Evolutionary conservation across 2,329 filamentous ascomycete genomes (phyloP).

Genomic region (Colletotrichum spaethianum): DNA sequence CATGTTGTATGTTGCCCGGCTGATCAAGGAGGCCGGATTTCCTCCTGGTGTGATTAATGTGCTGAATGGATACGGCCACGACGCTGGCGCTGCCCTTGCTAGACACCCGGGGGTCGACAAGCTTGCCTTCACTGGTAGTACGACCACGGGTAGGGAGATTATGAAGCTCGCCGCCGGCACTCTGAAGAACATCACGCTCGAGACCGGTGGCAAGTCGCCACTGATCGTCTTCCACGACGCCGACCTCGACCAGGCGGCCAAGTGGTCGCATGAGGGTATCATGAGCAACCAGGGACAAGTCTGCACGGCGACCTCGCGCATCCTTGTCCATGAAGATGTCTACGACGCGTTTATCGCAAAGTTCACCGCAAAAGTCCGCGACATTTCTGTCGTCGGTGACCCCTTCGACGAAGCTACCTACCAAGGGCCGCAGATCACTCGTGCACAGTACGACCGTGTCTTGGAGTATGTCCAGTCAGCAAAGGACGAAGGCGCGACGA

Average conservation of each 20-base stretch:
- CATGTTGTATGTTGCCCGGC: slow-evolving; percentile 71
- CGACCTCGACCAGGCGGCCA: slow-evolving; percentile 74
- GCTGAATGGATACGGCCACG: slow-evolving; percentile 75
- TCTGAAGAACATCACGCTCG: slow-evolving; percentile 71
- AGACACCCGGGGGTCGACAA: slow-evolving; percentile 77
- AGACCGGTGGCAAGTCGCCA: slow-evolving; percentile 74
- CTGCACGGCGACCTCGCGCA: slow-evolving; percentile 71
- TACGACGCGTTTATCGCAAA: slow-evolving; percentile 73
- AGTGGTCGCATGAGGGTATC: slow-evolving; percentile 58
- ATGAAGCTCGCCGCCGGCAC: slow-evolving; percentile 77
- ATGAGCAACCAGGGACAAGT: slow-evolving; percentile 72
- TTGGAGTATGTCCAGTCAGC: slow-evolving; percentile 76
- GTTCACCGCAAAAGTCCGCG: slow-evolving; percentile 71
- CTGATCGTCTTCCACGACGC: slow-evolving; percentile 73
- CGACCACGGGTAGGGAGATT: slow-evolving; percentile 76
- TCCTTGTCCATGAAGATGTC: slow-evolving; percentile 70
- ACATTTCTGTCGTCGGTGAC: slow-evolving; percentile 72
- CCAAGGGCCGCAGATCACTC: slow-evolving; percentile 78
- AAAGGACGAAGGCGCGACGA: slow-evolving; percentile 71
- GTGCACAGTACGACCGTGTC: slow-evolving; percentile 74
- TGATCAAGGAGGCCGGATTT: slow-evolving; percentile 79
- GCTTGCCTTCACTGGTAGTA: slow-evolving; percentile 81
- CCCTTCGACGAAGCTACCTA: slow-evolving; percentile 75
- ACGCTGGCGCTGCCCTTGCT: slow-evolving; percentile 75
- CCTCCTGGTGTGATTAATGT: slow-evolving; percentile 82